Evolutionary conservation across 2,329 filamentous ascomycete species (phyloP).

Genomic region (Neospermospora avenae): DNA sequence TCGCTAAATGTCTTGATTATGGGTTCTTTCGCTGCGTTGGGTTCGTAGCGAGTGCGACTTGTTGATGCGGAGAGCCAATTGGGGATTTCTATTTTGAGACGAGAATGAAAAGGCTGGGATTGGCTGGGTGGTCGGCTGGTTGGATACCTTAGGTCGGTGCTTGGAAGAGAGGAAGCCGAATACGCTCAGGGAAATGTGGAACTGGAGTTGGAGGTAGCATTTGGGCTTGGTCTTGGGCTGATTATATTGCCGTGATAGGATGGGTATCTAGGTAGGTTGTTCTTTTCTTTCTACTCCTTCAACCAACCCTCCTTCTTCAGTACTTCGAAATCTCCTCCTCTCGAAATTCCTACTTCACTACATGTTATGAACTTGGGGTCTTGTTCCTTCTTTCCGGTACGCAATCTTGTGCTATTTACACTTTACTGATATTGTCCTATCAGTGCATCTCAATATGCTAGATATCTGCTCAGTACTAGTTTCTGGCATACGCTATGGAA

Average conservation of each 20-base stretch:
- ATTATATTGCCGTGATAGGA: neutral
- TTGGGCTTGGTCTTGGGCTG: neutral
- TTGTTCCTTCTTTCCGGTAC: too few species aligned
- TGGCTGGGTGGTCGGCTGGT: neutral
- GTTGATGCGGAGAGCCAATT: neutral
- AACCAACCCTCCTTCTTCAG: too few species aligned
- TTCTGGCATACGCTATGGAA: neutral
- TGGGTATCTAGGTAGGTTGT: too few species aligned
- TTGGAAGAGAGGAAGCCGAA: neutral
- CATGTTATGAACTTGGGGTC: too few species aligned
- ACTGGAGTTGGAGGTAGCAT: neutral
- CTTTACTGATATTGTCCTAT: neutral
- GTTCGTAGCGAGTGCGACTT: too few species aligned
- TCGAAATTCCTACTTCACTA: too few species aligned
- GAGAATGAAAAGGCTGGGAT: neutral
- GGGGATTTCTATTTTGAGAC: too few species aligned
- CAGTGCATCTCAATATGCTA: neutral
- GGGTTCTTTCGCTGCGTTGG: neutral
- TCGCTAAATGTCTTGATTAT: neutral
- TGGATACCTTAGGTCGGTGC: neutral
- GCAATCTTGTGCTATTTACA: neutral
- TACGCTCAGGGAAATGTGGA: neutral
- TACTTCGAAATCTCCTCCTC: too few species aligned
- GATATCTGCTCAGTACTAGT: neutral
- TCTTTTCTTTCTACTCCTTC: too few species aligned